A percentile compares a stretch with the other conserved stretches of the same genome.
Evolutionary conservation across 257 asterid genomes (phyloP).

Genomic region (Sherardia arvensis): DNA sequence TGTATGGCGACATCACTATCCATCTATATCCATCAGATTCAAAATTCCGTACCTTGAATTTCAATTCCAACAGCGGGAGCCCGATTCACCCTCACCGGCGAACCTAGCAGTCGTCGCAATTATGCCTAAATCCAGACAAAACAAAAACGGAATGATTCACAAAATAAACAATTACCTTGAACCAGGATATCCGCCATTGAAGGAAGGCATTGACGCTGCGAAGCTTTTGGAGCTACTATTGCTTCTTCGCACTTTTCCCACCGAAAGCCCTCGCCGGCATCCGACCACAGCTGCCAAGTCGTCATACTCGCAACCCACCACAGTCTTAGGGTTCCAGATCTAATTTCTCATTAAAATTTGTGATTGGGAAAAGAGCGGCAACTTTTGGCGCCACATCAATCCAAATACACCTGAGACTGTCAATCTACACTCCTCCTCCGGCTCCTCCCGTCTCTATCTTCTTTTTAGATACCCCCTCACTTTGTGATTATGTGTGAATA

Average conservation of each 20-base stretch:
- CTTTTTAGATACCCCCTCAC: no score
- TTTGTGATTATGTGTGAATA: no score
- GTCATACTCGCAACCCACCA: constrained; percentile 39
- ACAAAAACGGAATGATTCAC: neutral
- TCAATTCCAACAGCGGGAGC: neutral
- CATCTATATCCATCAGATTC: neutral
- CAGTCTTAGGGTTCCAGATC: constrained; percentile 25
- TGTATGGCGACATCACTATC: neutral
- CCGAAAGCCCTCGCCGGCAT: constrained; percentile 43
- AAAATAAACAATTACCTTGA: constrained; percentile 32
- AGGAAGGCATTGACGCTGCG: constrained; percentile 47
- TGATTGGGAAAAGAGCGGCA: constrained; percentile 7
- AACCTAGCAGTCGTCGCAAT: no score
- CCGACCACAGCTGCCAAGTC: constrained; percentile 73
- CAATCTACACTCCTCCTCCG: no score
- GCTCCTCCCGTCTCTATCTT: no score
- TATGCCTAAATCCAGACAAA: neutral
- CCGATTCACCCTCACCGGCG: constrained; percentile 10
- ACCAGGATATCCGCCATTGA: constrained; percentile 82
- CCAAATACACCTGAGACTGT: no score
- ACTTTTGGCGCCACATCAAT: constrained; percentile 2
- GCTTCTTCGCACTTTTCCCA: constrained; percentile 43
- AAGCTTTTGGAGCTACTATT: constrained; percentile 16
- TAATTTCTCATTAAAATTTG: neutral
- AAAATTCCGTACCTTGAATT: constrained; percentile 8